Percentiles rank a stretch among this genome's conserved stretches.
These are phyloP conservation scores for Lachancea kluyveri DNA, from an alignment of 805 yeast species.

Conservation along the genomic window DNA sequence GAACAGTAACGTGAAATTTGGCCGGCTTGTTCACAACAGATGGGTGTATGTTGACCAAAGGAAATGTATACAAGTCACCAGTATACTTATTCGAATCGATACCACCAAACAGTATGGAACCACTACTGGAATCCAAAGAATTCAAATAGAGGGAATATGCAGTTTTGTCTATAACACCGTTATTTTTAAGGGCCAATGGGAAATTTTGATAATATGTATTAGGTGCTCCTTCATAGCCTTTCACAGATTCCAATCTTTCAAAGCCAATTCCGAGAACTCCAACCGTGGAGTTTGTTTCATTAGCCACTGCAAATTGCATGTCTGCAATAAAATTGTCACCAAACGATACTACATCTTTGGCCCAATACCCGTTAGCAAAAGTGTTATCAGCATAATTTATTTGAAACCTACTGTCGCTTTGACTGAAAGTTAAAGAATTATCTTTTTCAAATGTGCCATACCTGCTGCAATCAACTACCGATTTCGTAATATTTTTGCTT, in stretches of 20 bases:
- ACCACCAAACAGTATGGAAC: conserved; percentile 59
- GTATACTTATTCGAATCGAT: conserved; percentile 48
- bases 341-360: conserved; percentile 49
- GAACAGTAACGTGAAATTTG: conserved; percentile 44
- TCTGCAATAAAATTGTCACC: conserved; percentile 40
- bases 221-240: conserved; percentile 21
- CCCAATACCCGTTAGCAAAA: conserved; percentile 52
- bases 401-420: conserved; percentile 24
- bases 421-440: conserved; percentile 13
- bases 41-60: conserved; percentile 40
- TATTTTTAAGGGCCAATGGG: conserved; percentile 48
- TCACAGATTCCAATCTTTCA: conserved; percentile 48
- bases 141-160: conserved; percentile 56
- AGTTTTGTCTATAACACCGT: conserved; percentile 44
- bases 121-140: conserved; percentile 32
- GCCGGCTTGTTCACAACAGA: conserved; percentile 25
- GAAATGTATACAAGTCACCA: conserved; percentile 43
- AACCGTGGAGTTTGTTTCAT: conserved; percentile 44
- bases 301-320: conserved; percentile 64
- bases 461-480: conserved; percentile 19
- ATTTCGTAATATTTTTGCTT: too few relatives aligned
- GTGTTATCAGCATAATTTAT: conserved; percentile 44
- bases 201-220: conserved; percentile 46
- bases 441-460: conserved; percentile 14
- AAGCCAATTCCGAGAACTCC: conserved; percentile 72